Evolutionary conservation across 495 filamentous ascomycete species (phyloP).

Genomic region (Evernia prunastri): DNA sequence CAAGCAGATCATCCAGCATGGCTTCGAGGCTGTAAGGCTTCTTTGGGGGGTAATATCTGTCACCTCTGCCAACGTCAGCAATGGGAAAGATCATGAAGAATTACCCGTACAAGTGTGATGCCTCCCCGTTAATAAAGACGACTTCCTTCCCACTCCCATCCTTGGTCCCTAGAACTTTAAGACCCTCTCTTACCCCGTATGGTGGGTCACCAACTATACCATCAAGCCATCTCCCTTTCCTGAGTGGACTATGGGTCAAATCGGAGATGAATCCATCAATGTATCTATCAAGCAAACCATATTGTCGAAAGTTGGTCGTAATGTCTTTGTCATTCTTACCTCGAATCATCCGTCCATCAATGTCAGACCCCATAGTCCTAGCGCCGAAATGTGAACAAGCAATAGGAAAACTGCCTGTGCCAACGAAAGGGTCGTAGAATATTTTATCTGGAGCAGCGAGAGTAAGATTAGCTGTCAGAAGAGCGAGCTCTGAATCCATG

Average conservation of each 20-base stretch:
- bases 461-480: slow-evolving; percentile 88
- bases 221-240: slow-evolving; percentile 61
- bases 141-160: slow-evolving; percentile 56
- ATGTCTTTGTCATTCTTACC: slow-evolving; percentile 59
- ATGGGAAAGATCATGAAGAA: neutral
- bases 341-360: slow-evolving; percentile 80
- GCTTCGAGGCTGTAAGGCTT: slow-evolving; percentile 83
- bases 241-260: slow-evolving; percentile 79
- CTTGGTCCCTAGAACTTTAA: slow-evolving; percentile 75
- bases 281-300: slow-evolving; percentile 56
- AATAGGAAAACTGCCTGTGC: slow-evolving; percentile 84
- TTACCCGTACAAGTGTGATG: slow-evolving; percentile 56
- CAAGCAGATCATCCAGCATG: slow-evolving; percentile 81
- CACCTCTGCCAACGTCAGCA: slow-evolving; percentile 41
- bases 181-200: slow-evolving; percentile 91
- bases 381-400: slow-evolving; percentile 87
- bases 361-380: slow-evolving; percentile 73
- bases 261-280: slow-evolving; percentile 78
- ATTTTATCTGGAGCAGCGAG: slow-evolving; percentile 74
- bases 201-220: slow-evolving; percentile 95
- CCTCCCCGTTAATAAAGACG: slow-evolving; percentile 61
- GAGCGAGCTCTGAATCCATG: slow-evolving; percentile 90
- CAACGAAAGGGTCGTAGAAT: slow-evolving; percentile 90
- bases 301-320: slow-evolving; percentile 75
- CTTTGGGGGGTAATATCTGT: slow-evolving; percentile 83